These are phyloP conservation scores for Irpex lacteus DNA, from an alignment of 1,284 basidiomycete species.

Conservation along the genomic window DNA sequence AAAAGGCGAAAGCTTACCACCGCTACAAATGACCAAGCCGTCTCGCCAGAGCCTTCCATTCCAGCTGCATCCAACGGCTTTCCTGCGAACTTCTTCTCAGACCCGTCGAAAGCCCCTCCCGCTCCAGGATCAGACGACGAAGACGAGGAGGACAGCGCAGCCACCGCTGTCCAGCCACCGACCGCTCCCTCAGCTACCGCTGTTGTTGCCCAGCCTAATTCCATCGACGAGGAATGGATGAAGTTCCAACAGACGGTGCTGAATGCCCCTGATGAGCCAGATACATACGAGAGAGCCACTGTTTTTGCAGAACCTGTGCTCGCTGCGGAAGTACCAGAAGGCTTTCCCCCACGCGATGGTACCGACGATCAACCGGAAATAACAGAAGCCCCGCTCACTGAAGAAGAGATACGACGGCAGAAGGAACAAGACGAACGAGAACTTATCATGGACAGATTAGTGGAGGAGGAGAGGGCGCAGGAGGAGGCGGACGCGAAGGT, in stretches of 20 bases:
- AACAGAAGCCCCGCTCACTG: constrained; percentile 36
- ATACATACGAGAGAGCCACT: constrained; percentile 67
- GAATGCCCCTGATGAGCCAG: constrained; percentile 34
- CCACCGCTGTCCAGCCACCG: constrained; percentile 16
- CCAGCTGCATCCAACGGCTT: constrained; percentile 31
- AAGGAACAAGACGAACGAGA: constrained; percentile 73
- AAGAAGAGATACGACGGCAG: constrained; percentile 40
- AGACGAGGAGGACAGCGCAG: constrained; percentile 19
- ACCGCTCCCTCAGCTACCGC: constrained; percentile 16
- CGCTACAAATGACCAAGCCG: not conserved
- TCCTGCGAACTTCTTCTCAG: constrained; percentile 78
- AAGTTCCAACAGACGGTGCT: constrained; percentile 65
- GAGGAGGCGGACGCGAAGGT: constrained; percentile 82
- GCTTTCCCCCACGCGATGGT: constrained; percentile 44
- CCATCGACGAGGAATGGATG: constrained; percentile 65
- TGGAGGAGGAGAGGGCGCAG: constrained; percentile 79
- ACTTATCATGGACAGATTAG: constrained; percentile 75
- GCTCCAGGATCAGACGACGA: constrained; percentile 33
- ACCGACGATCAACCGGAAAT: constrained; percentile 23
- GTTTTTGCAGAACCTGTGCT: constrained; percentile 66
- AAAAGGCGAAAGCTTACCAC: constrained; percentile 11
- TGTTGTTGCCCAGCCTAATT: constrained; percentile 17
- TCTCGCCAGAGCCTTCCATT: not conserved
- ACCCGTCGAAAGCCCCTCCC: constrained; percentile 55
- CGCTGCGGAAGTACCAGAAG: constrained; percentile 42